phyloP scores from a whole-genome alignment of 768 basidiomycete species.

The Collybia mongolica region DNA sequence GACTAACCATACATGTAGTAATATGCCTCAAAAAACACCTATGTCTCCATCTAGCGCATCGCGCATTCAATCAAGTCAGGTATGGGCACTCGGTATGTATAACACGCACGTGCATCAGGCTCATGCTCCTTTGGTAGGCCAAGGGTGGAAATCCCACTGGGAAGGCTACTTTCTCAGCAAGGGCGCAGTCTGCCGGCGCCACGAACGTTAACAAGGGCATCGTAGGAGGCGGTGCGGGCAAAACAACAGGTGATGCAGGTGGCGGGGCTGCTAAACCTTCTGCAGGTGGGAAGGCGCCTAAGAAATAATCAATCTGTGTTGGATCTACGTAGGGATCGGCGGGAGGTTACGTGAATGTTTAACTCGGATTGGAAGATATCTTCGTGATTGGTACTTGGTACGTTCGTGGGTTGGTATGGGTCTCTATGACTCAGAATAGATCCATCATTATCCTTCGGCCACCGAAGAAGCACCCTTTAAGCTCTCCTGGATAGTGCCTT shows the following conservation, averaged over 20 bases:
- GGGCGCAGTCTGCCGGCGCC: not conserved
- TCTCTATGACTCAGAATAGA: no score
- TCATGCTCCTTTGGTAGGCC: not conserved
- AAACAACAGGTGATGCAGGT: not conserved
- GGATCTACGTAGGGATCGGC: no score
- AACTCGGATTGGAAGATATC: no score
- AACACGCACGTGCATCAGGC: not conserved
- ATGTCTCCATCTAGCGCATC: not conserved
- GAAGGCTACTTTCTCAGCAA: not conserved
- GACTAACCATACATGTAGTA: not conserved
- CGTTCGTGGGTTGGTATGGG: no score
- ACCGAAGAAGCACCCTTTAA: no score
- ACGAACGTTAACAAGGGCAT: not conserved
- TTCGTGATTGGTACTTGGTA: no score
- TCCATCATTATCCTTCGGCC: no score
- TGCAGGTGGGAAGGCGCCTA: no score
- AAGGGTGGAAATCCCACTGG: not conserved
- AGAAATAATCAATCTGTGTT: no score
- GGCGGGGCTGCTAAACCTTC: no score
- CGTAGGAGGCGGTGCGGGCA: not conserved
- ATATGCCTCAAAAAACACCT: slow-evolving; percentile 1
- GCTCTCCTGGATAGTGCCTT: no score
- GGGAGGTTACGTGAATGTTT: no score
- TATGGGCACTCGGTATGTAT: not conserved
- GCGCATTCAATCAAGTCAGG: not conserved